Conservation (phyloP, 805 yeast species). For the Saturnispora galanensis region DNA sequence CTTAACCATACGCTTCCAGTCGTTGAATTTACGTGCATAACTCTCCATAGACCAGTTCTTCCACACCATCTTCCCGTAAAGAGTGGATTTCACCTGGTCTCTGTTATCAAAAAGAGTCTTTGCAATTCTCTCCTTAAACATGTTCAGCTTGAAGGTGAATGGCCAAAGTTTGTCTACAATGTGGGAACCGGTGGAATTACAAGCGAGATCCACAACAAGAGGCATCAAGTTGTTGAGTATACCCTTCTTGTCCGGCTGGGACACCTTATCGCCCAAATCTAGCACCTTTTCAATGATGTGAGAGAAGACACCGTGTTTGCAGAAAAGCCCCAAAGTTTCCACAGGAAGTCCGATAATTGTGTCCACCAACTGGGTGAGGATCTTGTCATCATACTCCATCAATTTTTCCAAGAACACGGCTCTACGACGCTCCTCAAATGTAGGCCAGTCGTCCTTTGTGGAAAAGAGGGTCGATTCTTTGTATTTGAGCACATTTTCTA, state of each 20-base stretch:
- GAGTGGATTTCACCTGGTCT: slow-evolving; percentile 69
- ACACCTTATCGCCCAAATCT: slow-evolving; percentile 32
- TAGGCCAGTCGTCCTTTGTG: slow-evolving; percentile 84
- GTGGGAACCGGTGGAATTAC: slow-evolving; percentile 88
- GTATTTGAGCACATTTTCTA: slow-evolving; percentile 60
- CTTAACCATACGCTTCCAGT: slow-evolving; percentile 67
- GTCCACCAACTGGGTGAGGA: slow-evolving; percentile 48
- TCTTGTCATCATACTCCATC: slow-evolving; percentile 54
- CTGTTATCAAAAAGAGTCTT: slow-evolving; percentile 48
- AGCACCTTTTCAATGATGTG: slow-evolving; percentile 73
- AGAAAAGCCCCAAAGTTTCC: slow-evolving; percentile 62
- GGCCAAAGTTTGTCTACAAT: slow-evolving; percentile 77
- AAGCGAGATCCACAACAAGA: slow-evolving; percentile 49
- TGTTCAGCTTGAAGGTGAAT: slow-evolving; percentile 65
- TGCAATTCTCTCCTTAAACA: slow-evolving; percentile 82
- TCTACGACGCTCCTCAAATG: slow-evolving; percentile 78
- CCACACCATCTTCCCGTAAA: slow-evolving; percentile 89
- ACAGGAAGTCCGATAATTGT: slow-evolving; percentile 49
- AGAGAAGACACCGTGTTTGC: slow-evolving; percentile 83
- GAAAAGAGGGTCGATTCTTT: slow-evolving; percentile 69
- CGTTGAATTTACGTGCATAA: slow-evolving; percentile 60
- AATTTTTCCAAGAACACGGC: slow-evolving; percentile 65
- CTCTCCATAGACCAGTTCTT: slow-evolving; percentile 88
- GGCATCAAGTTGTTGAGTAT: slow-evolving; percentile 52
- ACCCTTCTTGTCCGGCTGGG: slow-evolving; percentile 45